phyloP scores from a whole-genome alignment of 116 monocot species.

The Cymodocea nodosa region DNA sequence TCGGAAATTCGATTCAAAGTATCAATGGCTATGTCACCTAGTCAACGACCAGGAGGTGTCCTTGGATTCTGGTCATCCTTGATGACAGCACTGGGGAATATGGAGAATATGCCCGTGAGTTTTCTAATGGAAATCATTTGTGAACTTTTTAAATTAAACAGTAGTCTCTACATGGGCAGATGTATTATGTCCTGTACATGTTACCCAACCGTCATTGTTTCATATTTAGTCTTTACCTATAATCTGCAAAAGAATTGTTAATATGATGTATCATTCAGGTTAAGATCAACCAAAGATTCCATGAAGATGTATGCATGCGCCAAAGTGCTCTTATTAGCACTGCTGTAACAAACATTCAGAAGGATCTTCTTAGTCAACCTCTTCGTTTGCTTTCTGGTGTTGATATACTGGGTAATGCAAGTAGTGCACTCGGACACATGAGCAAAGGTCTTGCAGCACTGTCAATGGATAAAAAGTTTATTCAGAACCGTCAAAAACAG shows the following conservation, averaged over 20 bases:
- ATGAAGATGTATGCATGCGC: slow-evolving; percentile 68
- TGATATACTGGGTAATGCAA: slow-evolving; percentile 96
- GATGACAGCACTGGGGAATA: slow-evolving; percentile 96
- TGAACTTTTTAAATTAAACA: not conserved
- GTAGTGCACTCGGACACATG: slow-evolving; percentile 91
- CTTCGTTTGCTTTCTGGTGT: slow-evolving; percentile 90
- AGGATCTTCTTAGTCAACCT: slow-evolving; percentile 90
- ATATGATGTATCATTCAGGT: slow-evolving; percentile 22
- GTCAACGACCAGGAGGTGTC: slow-evolving; percentile 82
- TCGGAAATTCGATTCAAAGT: slow-evolving; percentile 89
- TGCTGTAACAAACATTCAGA: slow-evolving; percentile 70
- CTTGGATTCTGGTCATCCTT: slow-evolving; percentile 98
- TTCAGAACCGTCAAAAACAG: slow-evolving; percentile 80
- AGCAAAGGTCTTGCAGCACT: slow-evolving; percentile 93
- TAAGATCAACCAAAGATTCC: slow-evolving; percentile 64
- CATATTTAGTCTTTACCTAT: too few relatives aligned
- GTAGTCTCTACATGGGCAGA: not conserved
- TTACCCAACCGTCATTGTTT: too few relatives aligned
- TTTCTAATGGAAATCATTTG: not conserved
- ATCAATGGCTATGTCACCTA: slow-evolving; percentile 93
- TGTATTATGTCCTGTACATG: too few relatives aligned
- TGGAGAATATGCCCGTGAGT: slow-evolving; percentile 88
- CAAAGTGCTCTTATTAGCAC: slow-evolving; percentile 67
- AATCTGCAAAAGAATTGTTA: too few relatives aligned
- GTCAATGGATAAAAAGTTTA: slow-evolving; percentile 99